Evolutionary conservation across 2,329 filamentous ascomycete species (phyloP).

Genomic region (Colletotrichum coccodes): DNA sequence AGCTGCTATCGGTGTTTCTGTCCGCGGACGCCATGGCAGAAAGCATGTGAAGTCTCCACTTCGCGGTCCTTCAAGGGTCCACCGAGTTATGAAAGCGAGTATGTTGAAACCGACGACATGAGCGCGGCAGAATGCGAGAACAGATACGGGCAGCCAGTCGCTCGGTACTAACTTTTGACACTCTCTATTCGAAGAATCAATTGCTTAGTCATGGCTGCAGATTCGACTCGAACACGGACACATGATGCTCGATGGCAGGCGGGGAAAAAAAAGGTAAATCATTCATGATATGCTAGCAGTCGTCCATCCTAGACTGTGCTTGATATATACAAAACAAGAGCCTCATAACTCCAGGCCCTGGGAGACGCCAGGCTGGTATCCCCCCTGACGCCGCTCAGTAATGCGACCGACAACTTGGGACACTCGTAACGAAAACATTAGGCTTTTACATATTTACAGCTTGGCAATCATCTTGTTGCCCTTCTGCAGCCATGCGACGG

Average conservation of each 20-base stretch:
- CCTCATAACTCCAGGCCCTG: conserved; percentile 27
- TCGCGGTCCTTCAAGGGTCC: not conserved
- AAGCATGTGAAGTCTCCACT: conserved; percentile 12
- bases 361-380: not conserved
- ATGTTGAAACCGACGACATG: not conserved
- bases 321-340: conserved; percentile 26
- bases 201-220: not conserved
- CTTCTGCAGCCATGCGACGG: conserved; percentile 74
- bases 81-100: not conserved
- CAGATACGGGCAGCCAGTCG: not conserved
- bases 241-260: not conserved
- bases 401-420: conserved; percentile 35
- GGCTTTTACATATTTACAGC: conserved; percentile 60
- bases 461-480: conserved; percentile 77
- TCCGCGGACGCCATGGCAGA: not conserved
- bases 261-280: not conserved
- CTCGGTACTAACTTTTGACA: no score
- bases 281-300: conserved; percentile 26
- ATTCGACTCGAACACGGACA: not conserved
- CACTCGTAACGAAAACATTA: conserved; percentile 30
- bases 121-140: conserved; percentile 13
- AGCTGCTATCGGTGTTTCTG: not conserved
- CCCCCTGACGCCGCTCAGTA: not conserved
- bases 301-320: conserved; percentile 12
- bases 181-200: no score